Conservation (phyloP, 1,284 basidiomycete genomes). For the Pseudozyma hubeiensis region DNA sequence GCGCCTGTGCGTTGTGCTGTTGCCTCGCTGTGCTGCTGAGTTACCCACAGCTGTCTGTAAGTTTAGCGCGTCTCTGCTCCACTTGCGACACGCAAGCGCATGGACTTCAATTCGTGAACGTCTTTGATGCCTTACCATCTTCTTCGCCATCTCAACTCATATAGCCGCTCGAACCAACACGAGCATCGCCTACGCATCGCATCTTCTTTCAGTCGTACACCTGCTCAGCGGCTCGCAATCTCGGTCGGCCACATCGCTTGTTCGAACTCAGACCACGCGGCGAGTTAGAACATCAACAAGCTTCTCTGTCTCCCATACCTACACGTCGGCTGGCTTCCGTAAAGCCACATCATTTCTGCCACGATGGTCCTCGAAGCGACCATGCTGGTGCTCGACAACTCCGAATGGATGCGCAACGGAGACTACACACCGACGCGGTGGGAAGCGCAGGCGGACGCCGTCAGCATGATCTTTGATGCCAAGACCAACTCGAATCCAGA, state of each 20-base stretch:
- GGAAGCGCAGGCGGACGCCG: conserved; percentile 90
- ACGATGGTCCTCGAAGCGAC: conserved; percentile 68
- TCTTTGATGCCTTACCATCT: conserved; percentile 1
- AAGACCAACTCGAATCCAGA: conserved; percentile 94
- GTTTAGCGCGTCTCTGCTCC: conserved; percentile 24
- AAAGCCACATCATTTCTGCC: conserved; percentile 3
- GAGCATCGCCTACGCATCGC: no score
- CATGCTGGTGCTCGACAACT: conserved; percentile 69
- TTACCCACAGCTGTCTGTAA: not conserved
- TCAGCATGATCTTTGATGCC: conserved; percentile 87
- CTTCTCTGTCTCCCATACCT: not conserved
- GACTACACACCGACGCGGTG: conserved; percentile 87
- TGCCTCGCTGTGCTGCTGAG: not conserved
- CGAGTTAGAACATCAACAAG: no score
- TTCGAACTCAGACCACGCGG: no score
- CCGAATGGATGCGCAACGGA: conserved; percentile 76
- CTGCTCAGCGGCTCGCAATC: not conserved
- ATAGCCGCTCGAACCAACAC: not conserved
- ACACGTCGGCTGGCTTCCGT: conserved; percentile 13
- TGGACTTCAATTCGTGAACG: conserved; percentile 1
- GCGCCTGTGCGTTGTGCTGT: conserved; percentile 10
- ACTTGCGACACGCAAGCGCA: conserved; percentile 43
- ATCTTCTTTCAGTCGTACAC: no score
- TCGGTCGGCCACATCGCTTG: not conserved
- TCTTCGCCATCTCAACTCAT: conserved; percentile 2